phyloP scores from a whole-genome alignment of 768 basidiomycete species.

The Neoboletus brunneissimus region DNA sequence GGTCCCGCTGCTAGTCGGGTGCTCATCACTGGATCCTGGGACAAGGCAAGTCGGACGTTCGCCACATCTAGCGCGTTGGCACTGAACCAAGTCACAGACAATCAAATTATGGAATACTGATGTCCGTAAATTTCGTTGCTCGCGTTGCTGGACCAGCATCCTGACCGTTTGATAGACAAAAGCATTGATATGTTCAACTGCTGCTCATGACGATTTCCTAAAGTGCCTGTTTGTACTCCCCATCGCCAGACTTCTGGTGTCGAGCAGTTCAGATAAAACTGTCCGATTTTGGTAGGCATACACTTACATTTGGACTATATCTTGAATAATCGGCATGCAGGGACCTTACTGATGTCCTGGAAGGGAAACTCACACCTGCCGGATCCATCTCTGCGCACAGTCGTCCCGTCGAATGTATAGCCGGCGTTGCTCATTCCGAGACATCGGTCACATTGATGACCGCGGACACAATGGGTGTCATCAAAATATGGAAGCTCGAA shows the following conservation, averaged over 20 bases:
- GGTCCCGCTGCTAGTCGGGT: slow-evolving; percentile 40
- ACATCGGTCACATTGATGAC: slow-evolving; percentile 62
- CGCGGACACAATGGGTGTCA: slow-evolving; percentile 88
- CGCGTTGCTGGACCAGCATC: neutral
- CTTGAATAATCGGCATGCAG: slow-evolving; percentile 35
- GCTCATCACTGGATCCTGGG: slow-evolving; percentile 93
- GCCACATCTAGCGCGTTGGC: neutral
- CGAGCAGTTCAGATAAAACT: slow-evolving; percentile 87
- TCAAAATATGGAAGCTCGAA: slow-evolving; percentile 75
- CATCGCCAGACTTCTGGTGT: slow-evolving; percentile 63
- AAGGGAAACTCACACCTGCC: slow-evolving; percentile 43
- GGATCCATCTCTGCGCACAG: slow-evolving; percentile 82
- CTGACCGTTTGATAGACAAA: slow-evolving; percentile 54
- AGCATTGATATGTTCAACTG: slow-evolving; percentile 62
- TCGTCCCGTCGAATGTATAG: slow-evolving; percentile 80
- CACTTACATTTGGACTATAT: neutral
- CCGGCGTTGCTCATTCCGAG: slow-evolving; percentile 49
- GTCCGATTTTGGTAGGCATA: slow-evolving; percentile 76
- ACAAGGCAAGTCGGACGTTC: slow-evolving; percentile 50
- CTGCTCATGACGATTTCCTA: slow-evolving; percentile 87
- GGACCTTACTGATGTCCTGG: slow-evolving; percentile 55
- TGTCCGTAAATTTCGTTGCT: slow-evolving; percentile 39
- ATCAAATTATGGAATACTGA: slow-evolving; percentile 84
- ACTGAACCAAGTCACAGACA: slow-evolving; percentile 46
- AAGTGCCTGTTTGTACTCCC: slow-evolving; percentile 79